Evolutionary conservation across 495 filamentous ascomycete genomes (phyloP), one percentile per base, ranked within the genome.

Genomic region (Podospora australis): DNA sequence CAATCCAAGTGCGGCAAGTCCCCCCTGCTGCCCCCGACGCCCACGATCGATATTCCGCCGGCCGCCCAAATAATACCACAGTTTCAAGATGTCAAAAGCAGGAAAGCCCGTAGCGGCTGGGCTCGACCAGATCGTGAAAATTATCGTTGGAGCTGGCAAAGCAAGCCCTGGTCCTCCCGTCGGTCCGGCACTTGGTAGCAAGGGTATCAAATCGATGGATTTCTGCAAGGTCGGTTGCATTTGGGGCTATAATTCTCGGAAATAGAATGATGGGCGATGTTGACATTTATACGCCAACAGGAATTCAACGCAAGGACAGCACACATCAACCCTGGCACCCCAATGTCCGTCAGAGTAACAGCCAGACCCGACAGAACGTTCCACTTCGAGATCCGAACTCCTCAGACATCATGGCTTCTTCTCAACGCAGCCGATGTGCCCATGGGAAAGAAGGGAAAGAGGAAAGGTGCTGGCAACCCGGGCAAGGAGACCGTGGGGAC

Each of bases 121-220:
- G 10, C 57, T 62, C 35, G 89, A 96, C 62, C 83, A 88, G 69
- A 82, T 97, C 32, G 90, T 99, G 64, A 99, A 96, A 73, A 81
- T 99, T 61, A 95, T 99, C 48, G 92, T 99, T 43, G 94, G 90
- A 51, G 92, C 92, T 30, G 94, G 92, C n/a, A 88, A 97, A 64
- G 92, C 92, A 39, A 86, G 84, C 52, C 92, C 92, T 24, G 90
- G 88, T 71, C 94, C 92, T n/a, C 92, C 92, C 2, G 89, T 99
- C 60, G 94, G 94, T 71, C 94, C 94, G 23, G 94, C 92, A 36
- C 77, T 99, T 53, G 92, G 92, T 66, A 90, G 86, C 67, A 97
- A 96, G 75, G 92, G 92, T 74, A 87, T 99, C 32, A 99, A 99
- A 75, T 90, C 86, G 50, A 99, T 99, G 86, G 94, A 99, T 70